Evolutionary conservation across 2,329 filamentous ascomycete species (phyloP), one percentile per base, ranked within the genome.

Genomic region (Monilinia fructigena): DNA sequence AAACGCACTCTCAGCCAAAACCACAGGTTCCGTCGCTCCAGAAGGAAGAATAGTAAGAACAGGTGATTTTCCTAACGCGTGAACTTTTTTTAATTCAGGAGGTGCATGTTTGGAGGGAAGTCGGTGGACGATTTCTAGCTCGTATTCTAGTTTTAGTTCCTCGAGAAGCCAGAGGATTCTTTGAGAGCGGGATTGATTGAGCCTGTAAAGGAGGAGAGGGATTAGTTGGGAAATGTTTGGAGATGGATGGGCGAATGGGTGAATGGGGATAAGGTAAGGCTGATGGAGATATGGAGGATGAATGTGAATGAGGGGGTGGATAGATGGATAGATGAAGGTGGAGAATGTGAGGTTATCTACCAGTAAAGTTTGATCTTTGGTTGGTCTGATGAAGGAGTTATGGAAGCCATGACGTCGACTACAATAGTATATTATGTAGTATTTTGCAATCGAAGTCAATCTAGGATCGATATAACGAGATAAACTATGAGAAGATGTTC

Each of bases 21-120:
- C 84, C 14, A 86, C 74, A 2, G 83, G 80, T 70, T 83, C 76
- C n/a, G 65, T 74, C 35, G 72, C 67, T 4, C 73, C 74, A 28
- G 76, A 78, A 0, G 80, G 76, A n/a, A 78, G 79, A 72, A 97
- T 81, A 11, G 85, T 85, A 70, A 98, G 80, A 53, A 94, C 80
- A 0, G 94, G 94, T 1, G 92, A 93, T 77, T 97, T 97, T 69
- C 94, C 94, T 4, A 97, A 82, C 0, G 92, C 89, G 74, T 97
- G 92, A 48, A 96, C 79, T 70, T 91, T 82, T 74, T 90, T 88
- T 55, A 97, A 83, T 73, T 91, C 89, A 0, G 86, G 81, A 4
- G 92, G 91, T 1, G 93, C 93, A 72, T 81, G 83, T 65, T 89
- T 84, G 66, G 80, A 74, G 65, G 78, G 79, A 70, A 82, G 76